These are phyloP conservation scores for Leccinum variabile DNA, from an alignment of 1,284 basidiomycete genomes.

Conservation along the genomic window DNA sequence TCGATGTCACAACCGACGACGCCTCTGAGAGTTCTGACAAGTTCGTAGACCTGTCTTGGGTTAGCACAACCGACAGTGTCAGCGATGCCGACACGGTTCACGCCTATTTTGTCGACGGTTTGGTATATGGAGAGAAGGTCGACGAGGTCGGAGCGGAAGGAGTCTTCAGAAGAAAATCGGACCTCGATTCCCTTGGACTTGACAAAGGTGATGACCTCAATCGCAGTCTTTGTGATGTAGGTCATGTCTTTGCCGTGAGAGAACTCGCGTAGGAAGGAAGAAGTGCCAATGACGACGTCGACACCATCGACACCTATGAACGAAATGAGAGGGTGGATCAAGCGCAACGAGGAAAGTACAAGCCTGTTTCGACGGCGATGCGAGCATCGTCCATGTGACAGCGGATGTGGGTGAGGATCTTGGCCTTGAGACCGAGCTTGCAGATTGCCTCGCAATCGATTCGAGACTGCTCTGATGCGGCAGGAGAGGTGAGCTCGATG, in stretches of 20 bases:
- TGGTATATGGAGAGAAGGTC: constrained; percentile 99
- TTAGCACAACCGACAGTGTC: constrained; percentile 99
- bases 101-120: constrained; percentile 99
- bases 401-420: constrained; percentile 98
- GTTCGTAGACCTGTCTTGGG: constrained; percentile 97
- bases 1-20: constrained; percentile 98
- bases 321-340: constrained; percentile 1
- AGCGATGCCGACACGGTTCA: constrained; percentile 98
- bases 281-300: constrained; percentile 99
- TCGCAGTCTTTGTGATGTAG: constrained; percentile 98
- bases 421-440: constrained; percentile 96
- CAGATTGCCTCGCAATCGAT: constrained; percentile 98
- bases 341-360: constrained; percentile 19
- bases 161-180: constrained; percentile 99
- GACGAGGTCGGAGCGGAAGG: constrained; percentile 99
- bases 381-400: constrained; percentile 99
- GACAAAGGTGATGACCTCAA: constrained; percentile 99
- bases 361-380: constrained; percentile 97
- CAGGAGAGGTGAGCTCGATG: constrained; percentile 98
- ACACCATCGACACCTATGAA: constrained; percentile 91
- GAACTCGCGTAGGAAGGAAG: constrained; percentile 98
- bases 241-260: constrained; percentile 99
- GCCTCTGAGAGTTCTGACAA: constrained; percentile 93
- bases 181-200: constrained; percentile 99
- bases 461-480: constrained; percentile 95